Base-by-base conservation (phyloP, 108 stramenopile genomes). In the Cylindrotheca closterium region DNA sequence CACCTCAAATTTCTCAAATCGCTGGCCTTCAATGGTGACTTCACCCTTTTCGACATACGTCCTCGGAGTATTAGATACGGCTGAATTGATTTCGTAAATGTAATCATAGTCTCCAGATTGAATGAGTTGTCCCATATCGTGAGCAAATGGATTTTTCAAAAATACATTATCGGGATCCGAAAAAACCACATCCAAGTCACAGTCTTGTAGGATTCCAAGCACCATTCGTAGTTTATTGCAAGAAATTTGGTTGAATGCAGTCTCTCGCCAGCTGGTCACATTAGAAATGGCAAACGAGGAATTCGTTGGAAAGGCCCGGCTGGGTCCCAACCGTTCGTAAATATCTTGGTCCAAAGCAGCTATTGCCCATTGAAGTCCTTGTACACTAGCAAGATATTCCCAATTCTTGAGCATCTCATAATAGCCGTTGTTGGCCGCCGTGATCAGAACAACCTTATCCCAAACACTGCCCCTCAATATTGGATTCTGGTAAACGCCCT, bases 161-260 rank as follows among this genome's bases (percentile, higher is more conserved):
- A 65, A 65, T 15, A n/a, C n/a, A n/a, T n/a, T n/a, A n/a, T n/a
- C n/a, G n/a, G n/a, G n/a, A n/a, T n/a, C n/a, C n/a, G n/a, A n/a
- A n/a, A n/a, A n/a, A n/a, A n/a, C n/a, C n/a, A n/a, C n/a, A n/a
- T n/a, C n/a, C n/a, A n/a, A n/a, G n/a, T n/a, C n/a, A n/a, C n/a
- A n/a, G n/a, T n/a, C n/a, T 8, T 49, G 15, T 17, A 48, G 30
- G 21, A 61, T 27, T 12, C 29, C 7, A 5, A 49, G 22, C 1
- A 42, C 60, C 60, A 61, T 61, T 48, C 60, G 8, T 18, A 61
- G 29, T 49, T 61, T 61, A 29, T 61, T 61, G 60, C 60, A 61
- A 2, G 26, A 27, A 10, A 61, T 30, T 26, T 12, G 15, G 10
- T 49, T 8, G 10, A 61, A 61, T 24, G 23, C 24, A 30, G 47